Percentiles rank a stretch among this genome's conserved stretches.
Conservation (phyloP, 495 filamentous ascomycete genomes). For the Bacidia rubella region DNA sequence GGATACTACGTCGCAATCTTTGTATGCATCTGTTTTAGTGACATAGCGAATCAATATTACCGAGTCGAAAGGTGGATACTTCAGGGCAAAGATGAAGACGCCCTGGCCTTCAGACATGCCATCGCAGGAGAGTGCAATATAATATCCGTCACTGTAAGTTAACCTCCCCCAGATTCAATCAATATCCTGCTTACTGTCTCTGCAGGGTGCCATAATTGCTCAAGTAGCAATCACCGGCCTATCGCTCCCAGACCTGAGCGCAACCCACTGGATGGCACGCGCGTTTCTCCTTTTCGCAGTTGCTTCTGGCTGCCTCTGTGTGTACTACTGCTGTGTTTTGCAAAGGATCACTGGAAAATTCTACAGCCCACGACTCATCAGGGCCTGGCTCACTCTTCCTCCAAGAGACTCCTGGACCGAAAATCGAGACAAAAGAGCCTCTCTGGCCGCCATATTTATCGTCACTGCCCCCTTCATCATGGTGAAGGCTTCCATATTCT, state of each 20-base stretch:
- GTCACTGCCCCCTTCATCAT: constrained; percentile 8
- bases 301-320: constrained; percentile 14
- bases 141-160: constrained; percentile 16
- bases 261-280: constrained; percentile 18
- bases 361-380: constrained; percentile 1
- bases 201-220: constrained; percentile 21
- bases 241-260: constrained; percentile 12
- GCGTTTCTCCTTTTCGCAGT: constrained; percentile 15
- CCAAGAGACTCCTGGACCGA: neutral
- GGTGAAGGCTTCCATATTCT: constrained; percentile 8
- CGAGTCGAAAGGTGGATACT: constrained; percentile 8
- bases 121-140: constrained; percentile 14
- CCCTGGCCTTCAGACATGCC: constrained; percentile 2
- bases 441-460: constrained; percentile 4
- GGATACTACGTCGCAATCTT: neutral
- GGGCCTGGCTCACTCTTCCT: constrained; percentile 8
- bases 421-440: neutral
- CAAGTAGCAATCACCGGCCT: constrained; percentile 21
- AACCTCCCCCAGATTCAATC: too few relatives aligned
- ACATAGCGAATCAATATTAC: constrained; percentile 3
- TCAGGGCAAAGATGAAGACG: constrained; percentile 1
- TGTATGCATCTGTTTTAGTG: neutral
- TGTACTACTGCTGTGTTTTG: constrained; percentile 13
- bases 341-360: constrained; percentile 10
- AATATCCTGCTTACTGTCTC: too few relatives aligned